phyloP scores from a whole-genome alignment of 345 rosid species.

The Corymbia maculata region DNA sequence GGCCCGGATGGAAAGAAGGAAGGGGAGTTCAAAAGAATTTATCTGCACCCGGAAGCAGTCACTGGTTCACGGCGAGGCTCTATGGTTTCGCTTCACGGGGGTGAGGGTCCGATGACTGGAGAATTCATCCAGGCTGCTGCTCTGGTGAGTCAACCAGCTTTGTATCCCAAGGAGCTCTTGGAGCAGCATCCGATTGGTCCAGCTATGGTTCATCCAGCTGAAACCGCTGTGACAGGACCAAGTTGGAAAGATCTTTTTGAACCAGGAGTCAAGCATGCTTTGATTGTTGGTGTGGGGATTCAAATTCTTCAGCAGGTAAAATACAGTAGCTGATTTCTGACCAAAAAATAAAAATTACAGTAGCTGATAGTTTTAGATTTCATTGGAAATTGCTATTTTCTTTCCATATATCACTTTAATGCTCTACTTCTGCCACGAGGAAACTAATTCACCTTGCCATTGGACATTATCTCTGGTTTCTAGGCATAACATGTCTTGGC shows the following conservation, averaged over 20 bases:
- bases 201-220: slow-evolving; percentile 7
- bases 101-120: not conserved
- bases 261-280: slow-evolving; percentile 12
- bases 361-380: not conserved
- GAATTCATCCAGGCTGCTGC: slow-evolving; percentile 8
- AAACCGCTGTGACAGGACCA: slow-evolving; percentile 1
- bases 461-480: not conserved
- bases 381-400: not conserved
- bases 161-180: slow-evolving; percentile 5
- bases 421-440: not conserved
- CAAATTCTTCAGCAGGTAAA: slow-evolving; percentile 14
- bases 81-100: not conserved
- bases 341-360: no score
- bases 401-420: not conserved
- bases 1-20: slow-evolving; percentile 4
- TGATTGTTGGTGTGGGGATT: slow-evolving; percentile 5
- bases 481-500: not conserved
- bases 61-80: slow-evolving; percentile 6
- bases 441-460: not conserved
- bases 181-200: slow-evolving; percentile 14
- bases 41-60: slow-evolving; percentile 6
- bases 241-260: slow-evolving; percentile 13
- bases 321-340: not conserved
- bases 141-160: slow-evolving; percentile 7
- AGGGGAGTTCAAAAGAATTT: slow-evolving; percentile 6